Conservation (phyloP, 1,284 basidiomycete species). For the Kalmanozyma brasiliensis region DNA sequence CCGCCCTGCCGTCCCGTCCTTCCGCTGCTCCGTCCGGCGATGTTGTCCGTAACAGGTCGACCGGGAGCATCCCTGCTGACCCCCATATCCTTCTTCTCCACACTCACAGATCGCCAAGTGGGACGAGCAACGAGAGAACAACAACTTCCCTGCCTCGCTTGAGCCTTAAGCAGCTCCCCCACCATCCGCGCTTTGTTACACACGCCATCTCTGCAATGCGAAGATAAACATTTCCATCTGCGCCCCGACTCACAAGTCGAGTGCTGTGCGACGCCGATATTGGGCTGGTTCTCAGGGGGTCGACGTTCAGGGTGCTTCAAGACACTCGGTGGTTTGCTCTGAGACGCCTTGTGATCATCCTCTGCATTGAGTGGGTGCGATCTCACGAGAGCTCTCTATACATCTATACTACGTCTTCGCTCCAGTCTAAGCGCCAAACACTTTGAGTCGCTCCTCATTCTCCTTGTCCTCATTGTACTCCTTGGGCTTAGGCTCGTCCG, state of each 20-base stretch:
- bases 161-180: constrained; percentile 45
- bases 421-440: constrained; percentile 20
- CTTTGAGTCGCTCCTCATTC: constrained; percentile 20
- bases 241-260: no score
- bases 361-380: no score
- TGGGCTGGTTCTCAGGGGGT: no score
- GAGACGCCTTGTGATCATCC: no score
- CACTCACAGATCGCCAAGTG: constrained; percentile 63
- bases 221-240: no score
- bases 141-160: constrained; percentile 65
- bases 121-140: constrained; percentile 67
- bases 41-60: background rate
- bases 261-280: no score
- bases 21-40: no score
- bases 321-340: no score
- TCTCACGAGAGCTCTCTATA: no score
- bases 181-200: background rate
- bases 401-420: background rate
- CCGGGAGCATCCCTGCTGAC: background rate
- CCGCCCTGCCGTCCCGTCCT: no score
- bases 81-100: background rate
- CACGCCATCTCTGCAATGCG: constrained; percentile 3
- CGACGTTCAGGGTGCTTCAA: no score
- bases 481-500: constrained; percentile 24
- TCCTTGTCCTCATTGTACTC: constrained; percentile 32